Conservation (phyloP, 345 rosid genomes). For the Brassica nigra region DNA sequence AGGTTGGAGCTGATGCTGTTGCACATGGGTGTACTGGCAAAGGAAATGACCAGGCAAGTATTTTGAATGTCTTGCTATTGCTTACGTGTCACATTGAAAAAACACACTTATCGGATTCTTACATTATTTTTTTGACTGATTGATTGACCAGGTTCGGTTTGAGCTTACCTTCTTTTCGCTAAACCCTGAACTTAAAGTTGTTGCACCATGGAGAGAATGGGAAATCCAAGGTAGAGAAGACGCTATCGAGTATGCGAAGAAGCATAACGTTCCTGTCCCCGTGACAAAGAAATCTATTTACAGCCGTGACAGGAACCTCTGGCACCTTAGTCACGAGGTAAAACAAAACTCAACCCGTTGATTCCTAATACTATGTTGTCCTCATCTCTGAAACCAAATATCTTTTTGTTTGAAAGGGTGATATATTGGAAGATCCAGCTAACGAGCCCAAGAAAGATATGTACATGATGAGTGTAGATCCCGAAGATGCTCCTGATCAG, state of each 20-base stretch:
- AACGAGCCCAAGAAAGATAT: constrained; percentile 89
- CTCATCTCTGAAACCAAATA: constrained; percentile 1
- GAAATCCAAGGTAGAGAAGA: constrained; percentile 93
- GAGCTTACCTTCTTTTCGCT: constrained; percentile 92
- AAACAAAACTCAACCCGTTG: background rate
- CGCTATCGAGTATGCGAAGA: constrained; percentile 92
- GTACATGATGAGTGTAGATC: constrained; percentile 93
- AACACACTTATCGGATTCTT: background rate
- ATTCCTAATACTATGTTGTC: background rate
- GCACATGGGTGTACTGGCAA: constrained; percentile 98
- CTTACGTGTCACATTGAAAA: background rate
- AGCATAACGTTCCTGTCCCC: constrained; percentile 90
- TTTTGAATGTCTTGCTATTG: constrained; percentile 14
- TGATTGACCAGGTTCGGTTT: constrained; percentile 74
- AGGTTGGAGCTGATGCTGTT: constrained; percentile 98
- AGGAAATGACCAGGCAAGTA: constrained; percentile 95
- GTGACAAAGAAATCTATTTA: constrained; percentile 95
- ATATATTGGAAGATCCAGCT: constrained; percentile 91
- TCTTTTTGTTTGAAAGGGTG: constrained; percentile 55
- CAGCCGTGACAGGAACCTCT: constrained; percentile 90
- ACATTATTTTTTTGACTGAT: constrained; percentile 6
- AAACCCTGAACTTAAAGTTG: constrained; percentile 88
- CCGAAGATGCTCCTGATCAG: constrained; percentile 81
- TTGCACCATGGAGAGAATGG: constrained; percentile 99
- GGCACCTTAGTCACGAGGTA: constrained; percentile 99